Conservation (phyloP, 2,329 filamentous ascomycete species). For the Fusarium pininemorale region DNA sequence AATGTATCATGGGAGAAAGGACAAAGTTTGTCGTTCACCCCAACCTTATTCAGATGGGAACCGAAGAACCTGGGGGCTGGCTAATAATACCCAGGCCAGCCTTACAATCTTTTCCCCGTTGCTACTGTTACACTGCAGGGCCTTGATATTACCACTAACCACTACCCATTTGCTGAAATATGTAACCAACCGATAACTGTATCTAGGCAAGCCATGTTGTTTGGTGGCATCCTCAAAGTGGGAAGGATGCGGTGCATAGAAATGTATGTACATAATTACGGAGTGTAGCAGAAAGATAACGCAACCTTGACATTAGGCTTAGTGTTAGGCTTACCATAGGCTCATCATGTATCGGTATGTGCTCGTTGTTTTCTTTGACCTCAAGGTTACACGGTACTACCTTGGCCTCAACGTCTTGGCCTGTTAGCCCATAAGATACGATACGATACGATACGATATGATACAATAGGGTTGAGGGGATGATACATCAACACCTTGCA, state of each 20-base stretch:
- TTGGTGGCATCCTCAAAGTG: constrained; percentile 17
- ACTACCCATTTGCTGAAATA: not conserved
- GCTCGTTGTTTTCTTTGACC: not conserved
- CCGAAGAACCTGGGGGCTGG: not conserved
- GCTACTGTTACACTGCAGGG: not conserved
- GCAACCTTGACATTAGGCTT: not conserved
- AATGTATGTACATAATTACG: not conserved
- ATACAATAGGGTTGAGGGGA: not conserved
- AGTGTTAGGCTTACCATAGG: not conserved
- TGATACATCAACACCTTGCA: not conserved
- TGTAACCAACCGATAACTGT: not conserved
- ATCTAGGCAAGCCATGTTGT: not conserved
- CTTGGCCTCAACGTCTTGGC: constrained; percentile 2
- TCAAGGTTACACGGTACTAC: not conserved
- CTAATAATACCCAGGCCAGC: not conserved
- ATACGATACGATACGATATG: not conserved
- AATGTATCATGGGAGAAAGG: not conserved
- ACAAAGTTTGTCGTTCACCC: not conserved
- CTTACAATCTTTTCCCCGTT: not conserved
- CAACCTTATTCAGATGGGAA: not conserved
- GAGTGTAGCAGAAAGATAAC: not conserved
- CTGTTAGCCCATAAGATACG: not conserved
- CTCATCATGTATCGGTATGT: not conserved
- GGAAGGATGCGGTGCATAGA: not conserved
- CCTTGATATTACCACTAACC: not conserved